Conservation (phyloP, 2,329 filamentous ascomycete genomes). For the Dactylellina sp. region DNA sequence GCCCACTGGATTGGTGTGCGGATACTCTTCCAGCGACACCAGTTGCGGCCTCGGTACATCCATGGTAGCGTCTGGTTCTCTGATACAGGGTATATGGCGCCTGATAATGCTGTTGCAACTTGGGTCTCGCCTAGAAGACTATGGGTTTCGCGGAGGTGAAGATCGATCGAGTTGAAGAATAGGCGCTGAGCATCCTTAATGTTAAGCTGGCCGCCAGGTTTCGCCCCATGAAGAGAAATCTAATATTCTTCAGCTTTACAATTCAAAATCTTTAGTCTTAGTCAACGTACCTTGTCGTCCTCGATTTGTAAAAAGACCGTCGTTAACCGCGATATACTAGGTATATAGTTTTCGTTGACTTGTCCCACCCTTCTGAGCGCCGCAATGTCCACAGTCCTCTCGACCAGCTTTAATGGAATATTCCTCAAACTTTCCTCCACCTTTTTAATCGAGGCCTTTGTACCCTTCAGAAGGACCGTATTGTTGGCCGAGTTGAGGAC, state of each 20-base stretch:
- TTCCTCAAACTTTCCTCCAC: conserved; percentile 52
- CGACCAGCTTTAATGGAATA: conserved; percentile 54
- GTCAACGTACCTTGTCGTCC: conserved; percentile 53
- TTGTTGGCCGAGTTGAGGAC: conserved; percentile 57
- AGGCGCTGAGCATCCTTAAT: conserved; percentile 60
- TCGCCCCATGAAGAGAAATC: conserved; percentile 57
- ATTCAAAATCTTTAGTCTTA: background rate
- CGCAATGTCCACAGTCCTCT: conserved; percentile 57
- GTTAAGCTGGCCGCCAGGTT: conserved; percentile 33
- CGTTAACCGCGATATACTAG: conserved; percentile 59
- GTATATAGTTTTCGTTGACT: conserved; percentile 58
- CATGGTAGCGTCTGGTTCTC: conserved; percentile 58
- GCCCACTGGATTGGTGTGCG: conserved; percentile 13
- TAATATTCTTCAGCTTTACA: conserved; percentile 23
- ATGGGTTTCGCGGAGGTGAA: conserved; percentile 57
- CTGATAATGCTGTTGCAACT: conserved; percentile 27
- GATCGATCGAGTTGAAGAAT: conserved; percentile 58
- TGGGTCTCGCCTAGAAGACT: conserved; percentile 53
- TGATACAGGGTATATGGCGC: conserved; percentile 58
- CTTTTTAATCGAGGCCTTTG: conserved; percentile 58
- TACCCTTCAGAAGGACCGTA: conserved; percentile 54
- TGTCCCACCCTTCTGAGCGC: conserved; percentile 52
- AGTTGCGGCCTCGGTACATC: conserved; percentile 58
- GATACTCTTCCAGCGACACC: conserved; percentile 59
- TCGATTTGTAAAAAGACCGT: conserved; percentile 59